Percentiles rank a stretch among this genome's conserved stretches.
Conservation (phyloP, 2,329 filamentous ascomycete species). For the Dactylellina drechsleri region DNA sequence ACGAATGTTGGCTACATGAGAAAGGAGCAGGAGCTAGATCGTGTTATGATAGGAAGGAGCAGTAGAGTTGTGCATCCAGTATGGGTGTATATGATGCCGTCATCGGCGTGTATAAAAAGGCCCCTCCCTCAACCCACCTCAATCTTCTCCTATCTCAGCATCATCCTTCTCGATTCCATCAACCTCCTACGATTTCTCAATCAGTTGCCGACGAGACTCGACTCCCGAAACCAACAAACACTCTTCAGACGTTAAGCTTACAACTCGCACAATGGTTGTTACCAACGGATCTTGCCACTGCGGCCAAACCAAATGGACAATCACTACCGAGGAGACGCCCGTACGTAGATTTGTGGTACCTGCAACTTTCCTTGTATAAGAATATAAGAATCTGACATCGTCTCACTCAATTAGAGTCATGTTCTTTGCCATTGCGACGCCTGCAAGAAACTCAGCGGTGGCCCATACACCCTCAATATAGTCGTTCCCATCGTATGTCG, state of each 20-base stretch:
- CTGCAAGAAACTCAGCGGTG: slow-evolving; percentile 42
- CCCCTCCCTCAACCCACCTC: slow-evolving; percentile 10
- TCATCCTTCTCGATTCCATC: background rate
- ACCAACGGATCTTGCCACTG: slow-evolving; percentile 45
- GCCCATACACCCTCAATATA: slow-evolving; percentile 45
- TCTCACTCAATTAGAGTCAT: slow-evolving; percentile 26
- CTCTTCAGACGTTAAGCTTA: background rate
- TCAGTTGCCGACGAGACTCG: background rate
- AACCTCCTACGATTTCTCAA: background rate
- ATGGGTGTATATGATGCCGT: background rate
- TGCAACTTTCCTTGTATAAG: background rate
- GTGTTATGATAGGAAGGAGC: slow-evolving; percentile 14
- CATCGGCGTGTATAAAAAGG: slow-evolving; percentile 37
- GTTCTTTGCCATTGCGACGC: slow-evolving; percentile 53
- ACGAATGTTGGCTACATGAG: slow-evolving; percentile 13
- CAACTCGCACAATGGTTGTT: slow-evolving; percentile 19
- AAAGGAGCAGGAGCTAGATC: background rate
- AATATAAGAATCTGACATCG: background rate
- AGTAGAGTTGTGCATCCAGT: background rate
- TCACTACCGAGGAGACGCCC: slow-evolving; percentile 20
- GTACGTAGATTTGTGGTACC: background rate
- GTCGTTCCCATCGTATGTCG: slow-evolving; percentile 29
- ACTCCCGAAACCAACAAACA: background rate
- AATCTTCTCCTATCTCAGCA: slow-evolving; percentile 9
- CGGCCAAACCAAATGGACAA: slow-evolving; percentile 35